Base-by-base conservation (phyloP, 345 rosid species). In the Pistacia vera region DNA sequence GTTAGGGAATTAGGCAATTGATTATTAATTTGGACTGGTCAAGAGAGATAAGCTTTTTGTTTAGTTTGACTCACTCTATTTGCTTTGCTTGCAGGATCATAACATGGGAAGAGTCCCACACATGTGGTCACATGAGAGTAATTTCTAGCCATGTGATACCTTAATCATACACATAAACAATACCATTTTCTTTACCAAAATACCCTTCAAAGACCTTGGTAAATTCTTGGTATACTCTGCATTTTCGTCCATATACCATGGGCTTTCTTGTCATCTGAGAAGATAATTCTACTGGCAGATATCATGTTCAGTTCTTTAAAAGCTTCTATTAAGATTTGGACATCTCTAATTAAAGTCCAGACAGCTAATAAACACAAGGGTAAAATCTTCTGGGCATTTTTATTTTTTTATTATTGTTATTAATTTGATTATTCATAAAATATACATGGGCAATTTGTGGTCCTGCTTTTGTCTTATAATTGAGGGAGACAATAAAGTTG, bases 41-140 rank as follows among this genome's bases (percentile, higher is more conserved):
- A 81, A 84, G 11, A 58, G 2, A 51, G 79, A 66, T 28, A 20
- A 54, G 67, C 49, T 69, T 55, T 41, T 28, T 41, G 56, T 28
- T 51, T 51, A 16, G 57, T 41, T 77, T 77, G 82, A 66, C 80
- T 67, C 67, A n/a, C 11, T 30, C 57, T 4, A 13, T 54, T 54
- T 14, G 18, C n/a, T 33, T 36, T 38, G 67, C 70, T 52, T 70
- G 76, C 54, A 59, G 67, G 64, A 56, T 48, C 62, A 59, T 68
- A 76, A 74, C 83, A 80, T 70, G 79, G 67, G 71, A 69, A 44
- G 33, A 80, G 79, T 38, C 81, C 65, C 11, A n/a, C 63, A 72
- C 90, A 87, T 81, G 92, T 84, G 86, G 72, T 30, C 88, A 81
- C 86, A 87, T 80, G 88, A 84, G 77, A 75, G 81, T 66, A 79